Base-by-base conservation (phyloP, 257 asterid genomes). In the Mentha longifolia region DNA sequence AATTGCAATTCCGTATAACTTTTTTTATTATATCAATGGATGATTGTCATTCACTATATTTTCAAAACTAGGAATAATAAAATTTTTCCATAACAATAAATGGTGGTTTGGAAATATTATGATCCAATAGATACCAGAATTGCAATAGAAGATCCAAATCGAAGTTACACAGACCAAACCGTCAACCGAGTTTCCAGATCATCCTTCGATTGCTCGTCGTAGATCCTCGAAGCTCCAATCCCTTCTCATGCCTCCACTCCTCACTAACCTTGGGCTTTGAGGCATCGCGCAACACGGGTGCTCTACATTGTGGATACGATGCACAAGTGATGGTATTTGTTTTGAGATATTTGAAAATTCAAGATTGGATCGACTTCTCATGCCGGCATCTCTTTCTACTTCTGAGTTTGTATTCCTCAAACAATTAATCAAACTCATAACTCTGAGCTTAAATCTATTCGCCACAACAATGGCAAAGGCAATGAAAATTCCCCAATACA, bases 221-320 rank as follows among this genome's bases (percentile, higher is more conserved):
- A 72, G 31, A 22, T 72, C 59, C 63, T 72, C 76, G 5, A 72
- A 72, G 54, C 76, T 72, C 76, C 76, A 72, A 15, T 72, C 76
- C 39, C 76, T 72, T 20, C 76, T 72, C 76, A 72, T 72, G 10
- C 76, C 76, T 7, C 70, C 47, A 20, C 70, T 72, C 64, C 76
- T 54, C 19, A 35, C 46, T 45, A 72, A 3, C 31, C 46, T 61
- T 3, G 76, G 76, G 2, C 45, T 30, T 13, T 37, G 20, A n/a
- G 69, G 25, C 25, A 22, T 22, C 25, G 25, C 25, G 25, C 2
- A 0, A 22, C 2, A 22, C 25, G 25, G 25, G 25, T 22, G 25
- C 25, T 22, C 68, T 19, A 30, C 47, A 45, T 45, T 56, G 39
- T 69, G 74, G 6, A 69, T 42, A 4, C 74, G 67, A 16, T 49